Base-by-base conservation (phyloP, 805 yeast genomes). In the Cyberlindnera saturnus region DNA sequence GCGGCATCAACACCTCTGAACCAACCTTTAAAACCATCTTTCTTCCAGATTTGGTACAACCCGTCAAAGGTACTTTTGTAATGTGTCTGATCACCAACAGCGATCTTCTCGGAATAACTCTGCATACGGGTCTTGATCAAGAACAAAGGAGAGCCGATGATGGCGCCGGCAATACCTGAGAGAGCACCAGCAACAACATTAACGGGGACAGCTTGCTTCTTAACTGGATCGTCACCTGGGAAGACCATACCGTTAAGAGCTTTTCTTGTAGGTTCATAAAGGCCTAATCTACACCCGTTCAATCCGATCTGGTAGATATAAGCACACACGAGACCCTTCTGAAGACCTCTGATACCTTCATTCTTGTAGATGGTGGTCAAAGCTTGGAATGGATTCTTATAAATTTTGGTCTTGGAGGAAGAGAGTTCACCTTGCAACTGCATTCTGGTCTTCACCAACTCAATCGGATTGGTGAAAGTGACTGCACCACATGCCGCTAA, bases 401-500 rank as follows among this genome's bases (percentile, higher is more conserved):
- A 93, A 0, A 81, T 72, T 19, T 71, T 73, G 34, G 73, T 67
- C 5, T 67, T 71, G 29, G 71, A 62, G 9, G 73, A 66, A 13
- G 82, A 71, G 40, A 91, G 71, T 65, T 93, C 98, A 47, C 99
- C 99, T 64, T 93, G 97, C 38, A 93, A 70, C 64, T 93, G 99
- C 95, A 91, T 86, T 67, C 98, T 72, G 8, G 96, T 93, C 67
- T 93, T 93, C 53, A 91, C 88, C 48, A 93, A 71, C 64, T 93
- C 99, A 49, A 93, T 83, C 6, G 99, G 99, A 61, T 93, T 93
- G 4, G 98, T 90, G 60, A 91, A 82, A 0, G 97, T 91, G 36
- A 93, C 99, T 0, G 99, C 98, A 42, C 95, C 93, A 69, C 98
- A 90, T 3, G 98, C 97, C 3, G 99, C 99, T 14, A 85, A 45